Evolutionary conservation across 176 grass and related monocot genomes (phyloP).

Genomic region (Elaeis guineensis): DNA sequence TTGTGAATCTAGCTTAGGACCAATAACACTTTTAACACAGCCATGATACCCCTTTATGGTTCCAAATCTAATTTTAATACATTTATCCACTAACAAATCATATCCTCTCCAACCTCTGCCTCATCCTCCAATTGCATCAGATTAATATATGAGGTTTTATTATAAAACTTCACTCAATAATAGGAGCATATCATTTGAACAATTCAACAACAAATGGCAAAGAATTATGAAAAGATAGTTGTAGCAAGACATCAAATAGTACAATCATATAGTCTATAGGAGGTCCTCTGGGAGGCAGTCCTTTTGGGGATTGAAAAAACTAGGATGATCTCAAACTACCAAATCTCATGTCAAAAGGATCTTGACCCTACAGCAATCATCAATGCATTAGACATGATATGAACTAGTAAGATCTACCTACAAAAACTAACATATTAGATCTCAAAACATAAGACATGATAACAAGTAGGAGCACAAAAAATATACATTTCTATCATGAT

Average conservation of each 20-base stretch:
- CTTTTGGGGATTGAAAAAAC: slow-evolving; percentile 60
- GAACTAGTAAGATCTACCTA: background rate
- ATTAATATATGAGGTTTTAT: background rate
- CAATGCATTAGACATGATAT: background rate
- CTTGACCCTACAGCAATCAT: slow-evolving; percentile 43
- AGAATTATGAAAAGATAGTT: background rate
- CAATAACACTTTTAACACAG: slow-evolving; percentile 73
- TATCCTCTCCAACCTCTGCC: slow-evolving; percentile 69
- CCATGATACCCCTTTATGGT: slow-evolving; percentile 90
- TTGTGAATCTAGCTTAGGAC: slow-evolving; percentile 78
- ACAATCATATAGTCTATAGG: slow-evolving; percentile 49
- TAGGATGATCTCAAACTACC: slow-evolving; percentile 59
- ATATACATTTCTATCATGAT: slow-evolving; percentile 48
- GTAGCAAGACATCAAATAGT: slow-evolving; percentile 6
- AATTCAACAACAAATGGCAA: background rate
- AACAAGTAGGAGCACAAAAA: slow-evolving; percentile 13
- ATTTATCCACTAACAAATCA: slow-evolving; percentile 70
- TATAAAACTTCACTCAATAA: too few relatives aligned
- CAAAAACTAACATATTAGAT: too few relatives aligned
- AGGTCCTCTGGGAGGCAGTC: slow-evolving; percentile 74
- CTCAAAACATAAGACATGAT: too few relatives aligned
- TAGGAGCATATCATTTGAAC: background rate
- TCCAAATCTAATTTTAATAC: slow-evolving; percentile 78
- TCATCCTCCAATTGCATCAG: slow-evolving; percentile 45
- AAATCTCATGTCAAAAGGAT: slow-evolving; percentile 49